A percentile compares a stretch with the other conserved stretches of the same genome.
Conservation (phyloP, 768 basidiomycete genomes). For the Butyriboletus loyo region DNA sequence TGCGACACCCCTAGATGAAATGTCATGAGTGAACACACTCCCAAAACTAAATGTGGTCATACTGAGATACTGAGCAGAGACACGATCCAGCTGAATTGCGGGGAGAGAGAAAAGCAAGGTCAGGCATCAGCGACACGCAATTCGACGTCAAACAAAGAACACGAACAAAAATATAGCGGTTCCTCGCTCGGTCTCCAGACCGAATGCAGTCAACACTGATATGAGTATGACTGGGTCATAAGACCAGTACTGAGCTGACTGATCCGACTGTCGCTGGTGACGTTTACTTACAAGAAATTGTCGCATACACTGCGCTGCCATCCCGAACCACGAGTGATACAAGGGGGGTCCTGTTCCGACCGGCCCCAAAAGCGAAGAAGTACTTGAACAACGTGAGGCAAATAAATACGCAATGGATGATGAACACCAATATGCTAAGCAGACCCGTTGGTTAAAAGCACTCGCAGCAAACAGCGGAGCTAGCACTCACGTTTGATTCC, state of each 20-base stretch:
- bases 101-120: not conserved
- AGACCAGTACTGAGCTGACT: not conserved
- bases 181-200: not conserved
- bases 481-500: slow-evolving; percentile 7
- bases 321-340: slow-evolving; percentile 20
- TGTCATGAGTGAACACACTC: not conserved
- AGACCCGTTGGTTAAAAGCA: not conserved
- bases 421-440: slow-evolving; percentile 10
- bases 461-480: not conserved
- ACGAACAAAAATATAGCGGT: slow-evolving; percentile 4
- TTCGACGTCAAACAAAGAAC: too few relatives aligned
- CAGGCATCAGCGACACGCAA: too few relatives aligned
- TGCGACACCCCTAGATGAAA: slow-evolving; percentile 20
- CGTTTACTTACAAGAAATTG: slow-evolving; percentile 5
- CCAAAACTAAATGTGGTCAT: not conserved
- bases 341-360: slow-evolving; percentile 19
- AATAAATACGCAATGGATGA: slow-evolving; percentile 14
- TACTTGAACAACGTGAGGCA: too few relatives aligned
- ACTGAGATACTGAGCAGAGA: slow-evolving; percentile 11
- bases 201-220: not conserved
- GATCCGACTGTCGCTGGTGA: not conserved
- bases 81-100: slow-evolving; percentile 13
- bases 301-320: not conserved
- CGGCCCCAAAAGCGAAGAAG: slow-evolving; percentile 7
- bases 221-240: not conserved